A percentile compares a stretch with the other conserved stretches of the same genome.
Evolutionary conservation across 2,329 filamentous ascomycete genomes (phyloP).

Genomic region (Fusarium foetens): DNA sequence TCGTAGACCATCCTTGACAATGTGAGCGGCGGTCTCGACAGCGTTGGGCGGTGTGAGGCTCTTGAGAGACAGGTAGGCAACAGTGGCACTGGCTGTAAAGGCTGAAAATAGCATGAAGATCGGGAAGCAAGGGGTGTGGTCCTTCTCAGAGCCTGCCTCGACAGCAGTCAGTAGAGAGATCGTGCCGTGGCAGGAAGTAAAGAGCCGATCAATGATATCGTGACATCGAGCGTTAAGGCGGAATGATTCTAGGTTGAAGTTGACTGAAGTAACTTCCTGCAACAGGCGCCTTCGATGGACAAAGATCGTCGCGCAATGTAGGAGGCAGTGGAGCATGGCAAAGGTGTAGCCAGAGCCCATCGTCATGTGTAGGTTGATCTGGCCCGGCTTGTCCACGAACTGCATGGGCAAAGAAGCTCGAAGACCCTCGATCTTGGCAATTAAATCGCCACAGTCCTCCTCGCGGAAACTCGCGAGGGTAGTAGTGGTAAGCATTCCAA

Average conservation of each 20-base stretch:
- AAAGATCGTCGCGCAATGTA: conserved; percentile 70
- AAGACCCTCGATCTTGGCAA: conserved; percentile 65
- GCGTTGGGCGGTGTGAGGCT: conserved; percentile 66
- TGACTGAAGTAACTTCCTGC: conserved; percentile 64
- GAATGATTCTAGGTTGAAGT: conserved; percentile 65
- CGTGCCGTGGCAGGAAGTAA: conserved; percentile 68
- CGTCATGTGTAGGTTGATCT: conserved; percentile 70
- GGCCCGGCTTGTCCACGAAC: conserved; percentile 69
- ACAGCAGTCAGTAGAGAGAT: conserved; percentile 66
- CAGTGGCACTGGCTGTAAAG: conserved; percentile 69
- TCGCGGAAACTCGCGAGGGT: conserved; percentile 64
- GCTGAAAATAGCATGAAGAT: conserved; percentile 72
- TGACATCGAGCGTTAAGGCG: conserved; percentile 61
- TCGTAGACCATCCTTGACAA: conserved; percentile 67
- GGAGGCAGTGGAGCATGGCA: conserved; percentile 70
- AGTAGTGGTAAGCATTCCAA: conserved; percentile 68
- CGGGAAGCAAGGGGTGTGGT: conserved; percentile 68
- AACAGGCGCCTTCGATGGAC: conserved; percentile 69
- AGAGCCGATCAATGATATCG: conserved; percentile 65
- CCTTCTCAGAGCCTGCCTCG: conserved; percentile 67
- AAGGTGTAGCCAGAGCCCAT: conserved; percentile 72
- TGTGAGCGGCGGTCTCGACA: conserved; percentile 65
- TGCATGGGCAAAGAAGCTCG: conserved; percentile 66
- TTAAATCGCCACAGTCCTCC: conserved; percentile 61
- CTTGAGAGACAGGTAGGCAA: conserved; percentile 71